Evolutionary conservation across 257 asterid genomes (phyloP).

Genomic region (Fraxinus cuspidata): DNA sequence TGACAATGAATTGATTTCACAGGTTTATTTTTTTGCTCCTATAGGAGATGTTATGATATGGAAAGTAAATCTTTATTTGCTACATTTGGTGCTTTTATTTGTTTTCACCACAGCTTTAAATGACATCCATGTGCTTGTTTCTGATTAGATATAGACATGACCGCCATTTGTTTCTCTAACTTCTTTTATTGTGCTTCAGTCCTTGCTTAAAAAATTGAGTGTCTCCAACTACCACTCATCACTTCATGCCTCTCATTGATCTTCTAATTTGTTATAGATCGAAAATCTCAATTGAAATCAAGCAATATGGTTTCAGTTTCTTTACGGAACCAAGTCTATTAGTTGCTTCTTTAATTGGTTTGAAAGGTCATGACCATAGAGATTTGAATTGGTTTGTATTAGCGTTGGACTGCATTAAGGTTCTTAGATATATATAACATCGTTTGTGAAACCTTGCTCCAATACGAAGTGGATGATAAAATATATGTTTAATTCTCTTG

Average conservation of each 20-base stretch:
- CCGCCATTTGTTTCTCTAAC: no score
- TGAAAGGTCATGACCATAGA: not conserved
- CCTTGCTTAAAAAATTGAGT: no score
- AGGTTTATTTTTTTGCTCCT: not conserved
- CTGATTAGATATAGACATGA: no score
- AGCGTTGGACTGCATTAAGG: no score
- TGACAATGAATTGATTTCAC: conserved; percentile 1
- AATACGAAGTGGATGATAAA: not conserved
- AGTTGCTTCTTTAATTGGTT: not conserved
- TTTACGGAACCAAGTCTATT: not conserved
- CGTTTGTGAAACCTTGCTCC: not conserved
- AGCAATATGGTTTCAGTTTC: not conserved
- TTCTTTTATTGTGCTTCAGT: no score
- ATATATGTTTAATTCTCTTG: conserved; percentile 1
- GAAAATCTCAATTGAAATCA: not conserved
- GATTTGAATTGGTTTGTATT: not conserved
- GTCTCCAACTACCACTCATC: no score
- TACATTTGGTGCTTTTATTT: not conserved
- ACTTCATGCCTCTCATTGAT: no score
- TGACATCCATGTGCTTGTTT: not conserved
- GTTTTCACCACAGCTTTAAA: not conserved
- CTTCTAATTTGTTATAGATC: not conserved
- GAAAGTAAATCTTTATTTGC: not conserved
- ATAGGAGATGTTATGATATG: not conserved
- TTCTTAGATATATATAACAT: not conserved